These are phyloP conservation scores for Mycena polygramma DNA, from an alignment of 768 basidiomycete genomes.

Conservation along the genomic window DNA sequence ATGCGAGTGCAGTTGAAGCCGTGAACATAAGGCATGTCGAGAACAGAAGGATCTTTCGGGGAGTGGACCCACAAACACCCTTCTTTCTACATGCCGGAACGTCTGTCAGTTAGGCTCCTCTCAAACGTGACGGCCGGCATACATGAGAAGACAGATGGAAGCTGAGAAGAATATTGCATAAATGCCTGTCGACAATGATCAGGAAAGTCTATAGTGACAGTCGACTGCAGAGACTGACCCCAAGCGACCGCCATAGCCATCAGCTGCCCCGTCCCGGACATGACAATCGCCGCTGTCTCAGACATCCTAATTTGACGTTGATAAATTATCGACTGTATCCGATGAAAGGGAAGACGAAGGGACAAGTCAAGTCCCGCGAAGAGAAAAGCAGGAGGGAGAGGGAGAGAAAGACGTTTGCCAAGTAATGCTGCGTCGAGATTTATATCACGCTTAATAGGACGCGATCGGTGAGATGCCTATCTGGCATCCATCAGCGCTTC, in stretches of 20 bases:
- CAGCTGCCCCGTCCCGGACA: conserved; percentile 19
- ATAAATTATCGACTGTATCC: too few relatives aligned
- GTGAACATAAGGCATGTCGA: conserved; percentile 20
- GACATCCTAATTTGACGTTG: neutral
- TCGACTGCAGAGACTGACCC: conserved; percentile 3
- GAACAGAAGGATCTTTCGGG: conserved; percentile 18
- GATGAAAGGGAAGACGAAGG: neutral
- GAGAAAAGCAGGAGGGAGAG: neutral
- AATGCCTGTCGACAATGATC: neutral
- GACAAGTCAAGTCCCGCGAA: neutral
- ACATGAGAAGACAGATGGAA: conserved; percentile 16
- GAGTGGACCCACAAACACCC: neutral
- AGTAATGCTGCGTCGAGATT: too few relatives aligned
- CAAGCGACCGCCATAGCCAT: conserved; percentile 12
- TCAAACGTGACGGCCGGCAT: neutral
- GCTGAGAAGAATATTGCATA: conserved; percentile 15
- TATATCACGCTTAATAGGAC: too few relatives aligned
- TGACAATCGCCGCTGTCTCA: conserved; percentile 11
- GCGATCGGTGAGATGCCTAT: too few relatives aligned
- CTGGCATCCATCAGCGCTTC: too few relatives aligned
- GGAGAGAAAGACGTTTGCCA: too few relatives aligned
- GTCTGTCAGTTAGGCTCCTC: neutral
- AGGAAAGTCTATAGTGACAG: neutral
- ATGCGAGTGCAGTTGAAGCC: conserved; percentile 12
- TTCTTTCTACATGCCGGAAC: neutral